These are phyloP conservation scores for Physcomitrellopsis africana DNA, from an alignment of 225 moss, liverwort and hornwort genomes.

Conservation along the genomic window DNA sequence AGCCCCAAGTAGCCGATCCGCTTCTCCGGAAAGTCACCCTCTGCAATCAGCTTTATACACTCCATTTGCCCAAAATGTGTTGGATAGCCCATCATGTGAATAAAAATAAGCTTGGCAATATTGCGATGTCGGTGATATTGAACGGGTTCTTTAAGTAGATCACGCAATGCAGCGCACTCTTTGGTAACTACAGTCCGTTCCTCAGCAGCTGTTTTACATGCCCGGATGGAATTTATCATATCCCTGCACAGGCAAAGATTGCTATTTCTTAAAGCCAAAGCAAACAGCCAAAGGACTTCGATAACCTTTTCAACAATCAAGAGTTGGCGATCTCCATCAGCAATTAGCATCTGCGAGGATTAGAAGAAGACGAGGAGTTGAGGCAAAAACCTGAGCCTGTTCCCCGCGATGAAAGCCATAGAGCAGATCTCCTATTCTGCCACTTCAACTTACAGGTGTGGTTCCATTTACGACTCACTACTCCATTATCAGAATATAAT, in stretches of 20 bases:
- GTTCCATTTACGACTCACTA: slow-evolving; percentile 16
- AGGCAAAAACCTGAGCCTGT: slow-evolving; percentile 42
- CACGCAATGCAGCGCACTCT: slow-evolving; percentile 64
- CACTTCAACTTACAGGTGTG: slow-evolving; percentile 20
- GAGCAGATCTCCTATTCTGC: slow-evolving; percentile 17
- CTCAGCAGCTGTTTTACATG: slow-evolving; percentile 68
- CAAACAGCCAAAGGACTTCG: slow-evolving; percentile 6
- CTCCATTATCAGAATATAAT: slow-evolving; percentile 15
- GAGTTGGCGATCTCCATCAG: slow-evolving; percentile 2
- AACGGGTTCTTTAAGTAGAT: slow-evolving; percentile 50
- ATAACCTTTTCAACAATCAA: slow-evolving; percentile 8
- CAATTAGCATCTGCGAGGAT: slow-evolving; percentile 18
- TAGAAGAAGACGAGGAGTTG: slow-evolving; percentile 13
- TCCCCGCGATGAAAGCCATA: slow-evolving; percentile 46
- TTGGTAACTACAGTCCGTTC: slow-evolving; percentile 60
- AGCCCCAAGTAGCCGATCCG: slow-evolving; percentile 72
- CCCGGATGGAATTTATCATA: slow-evolving; percentile 61
- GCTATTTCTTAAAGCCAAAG: slow-evolving; percentile 26
- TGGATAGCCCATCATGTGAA: slow-evolving; percentile 74
- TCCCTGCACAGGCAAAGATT: slow-evolving; percentile 46
- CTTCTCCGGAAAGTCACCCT: slow-evolving; percentile 61
- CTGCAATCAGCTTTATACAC: slow-evolving; percentile 67
- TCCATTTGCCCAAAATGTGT: slow-evolving; percentile 78
- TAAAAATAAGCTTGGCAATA: slow-evolving; percentile 74
- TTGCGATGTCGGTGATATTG: slow-evolving; percentile 68